Evolutionary conservation across 306 rosid species (phyloP), one percentile per base, ranked within the genome.

Genomic region (Cucumis cinereus): DNA sequence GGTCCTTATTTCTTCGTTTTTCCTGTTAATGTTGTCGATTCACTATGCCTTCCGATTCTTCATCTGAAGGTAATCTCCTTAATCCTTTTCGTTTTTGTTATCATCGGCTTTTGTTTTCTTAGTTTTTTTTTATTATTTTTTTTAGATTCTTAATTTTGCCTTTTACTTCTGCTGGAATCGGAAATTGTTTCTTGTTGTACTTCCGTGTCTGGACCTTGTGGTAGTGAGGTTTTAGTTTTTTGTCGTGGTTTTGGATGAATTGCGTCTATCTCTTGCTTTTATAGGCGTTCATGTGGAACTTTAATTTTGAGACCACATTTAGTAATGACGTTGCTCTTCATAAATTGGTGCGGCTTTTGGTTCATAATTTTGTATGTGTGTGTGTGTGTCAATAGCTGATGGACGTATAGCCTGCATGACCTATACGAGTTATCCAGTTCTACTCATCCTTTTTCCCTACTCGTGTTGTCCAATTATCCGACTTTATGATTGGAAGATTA

Each of bases 21-120:
- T 72, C 55, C 36, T 80, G 5, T 80, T 87, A 88, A 91, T 91
- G 97, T 82, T 78, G 82, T 75, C 79, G 80, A 47, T 73, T 76
- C 81, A 77, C 59, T 54, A 72, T 88, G 89, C 73, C 93, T 70
- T 50, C 85, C 45, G 93, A 92, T 88, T 95, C 92, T 67, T 84
- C 96, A 79, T 70, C 75, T 26, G 87, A 85, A 71, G 97, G 97
- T 93, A 87, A 82, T 74, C 61, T 24, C 8, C 6, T 66, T 4
- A 24, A 45, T 70, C 55, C 55, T 80, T 43, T n/a, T 61, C 43
- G 26, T 54, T 77, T 59, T 77, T 47, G 0, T 10, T 23, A 23
- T 67, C 11, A 30, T 30, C 10, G 0, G 3, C 6, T 4, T 17
- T 1, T 36, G 15, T 7, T 45, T 13, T 63, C 0, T 35, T 0